Percentiles rank a stretch among this genome's conserved stretches.
phyloP scores from a whole-genome alignment of 2,329 filamentous ascomycete species.

The Incumbomyces delicatus region DNA sequence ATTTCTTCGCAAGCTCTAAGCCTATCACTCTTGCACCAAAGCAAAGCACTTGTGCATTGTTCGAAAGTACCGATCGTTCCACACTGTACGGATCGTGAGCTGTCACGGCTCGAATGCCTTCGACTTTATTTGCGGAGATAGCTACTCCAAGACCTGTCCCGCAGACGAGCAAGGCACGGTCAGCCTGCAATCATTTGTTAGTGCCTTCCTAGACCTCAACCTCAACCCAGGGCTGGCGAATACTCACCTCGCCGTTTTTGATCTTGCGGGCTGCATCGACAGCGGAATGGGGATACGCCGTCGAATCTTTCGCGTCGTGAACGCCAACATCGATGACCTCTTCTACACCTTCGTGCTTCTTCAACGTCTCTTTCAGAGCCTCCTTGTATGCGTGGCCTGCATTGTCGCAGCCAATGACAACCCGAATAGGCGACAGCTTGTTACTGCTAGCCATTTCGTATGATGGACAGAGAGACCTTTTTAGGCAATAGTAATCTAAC shows the following conservation, averaged over 20 bases:
- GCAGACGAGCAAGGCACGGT: conserved; percentile 73
- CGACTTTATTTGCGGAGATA: conserved; percentile 81
- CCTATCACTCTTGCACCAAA: conserved; percentile 78
- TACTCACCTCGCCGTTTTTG: conserved; percentile 30
- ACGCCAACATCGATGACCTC: conserved; percentile 68
- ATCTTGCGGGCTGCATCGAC: conserved; percentile 56
- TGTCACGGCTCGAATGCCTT: conserved; percentile 75
- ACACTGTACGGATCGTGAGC: conserved; percentile 81
- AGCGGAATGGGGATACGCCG: conserved; percentile 70
- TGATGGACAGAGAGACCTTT: background rate
- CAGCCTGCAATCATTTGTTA: conserved; percentile 37
- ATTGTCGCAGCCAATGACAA: conserved; percentile 58
- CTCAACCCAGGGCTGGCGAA: background rate
- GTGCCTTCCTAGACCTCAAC: background rate
- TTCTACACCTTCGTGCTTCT: conserved; percentile 55
- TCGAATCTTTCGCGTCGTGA: conserved; percentile 57
- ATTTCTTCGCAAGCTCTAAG: conserved; percentile 64
- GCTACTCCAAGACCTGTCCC: conserved; percentile 80
- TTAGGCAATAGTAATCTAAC: too few species aligned
- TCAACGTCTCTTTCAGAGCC: conserved; percentile 63
- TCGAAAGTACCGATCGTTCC: conserved; percentile 69
- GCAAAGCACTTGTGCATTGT: conserved; percentile 79
- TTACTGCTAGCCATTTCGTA: conserved; percentile 12
- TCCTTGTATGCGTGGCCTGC: conserved; percentile 72
- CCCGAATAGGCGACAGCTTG: conserved; percentile 37